Conservation (phyloP, 2,329 filamentous ascomycete genomes). For the Xylaria multiplex region DNA sequence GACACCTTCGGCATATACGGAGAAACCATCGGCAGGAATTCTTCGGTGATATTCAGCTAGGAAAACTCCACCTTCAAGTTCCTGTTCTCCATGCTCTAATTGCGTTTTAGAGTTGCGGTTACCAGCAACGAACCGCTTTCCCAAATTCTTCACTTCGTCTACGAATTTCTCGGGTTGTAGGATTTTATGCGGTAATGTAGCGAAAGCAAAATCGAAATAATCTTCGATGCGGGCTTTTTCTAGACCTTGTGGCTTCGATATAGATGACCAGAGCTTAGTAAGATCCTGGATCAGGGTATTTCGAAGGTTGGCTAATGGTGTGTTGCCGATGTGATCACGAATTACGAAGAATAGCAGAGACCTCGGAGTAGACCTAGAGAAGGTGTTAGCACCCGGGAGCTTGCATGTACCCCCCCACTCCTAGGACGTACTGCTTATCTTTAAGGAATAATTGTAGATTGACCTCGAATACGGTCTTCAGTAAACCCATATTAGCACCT, state of each 20-base stretch:
- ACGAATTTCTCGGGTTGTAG: slow-evolving; percentile 92
- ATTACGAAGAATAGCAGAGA: slow-evolving; percentile 99
- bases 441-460: slow-evolving; percentile 97
- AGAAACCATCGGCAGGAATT: slow-evolving; percentile 97
- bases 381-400: slow-evolving; percentile 33
- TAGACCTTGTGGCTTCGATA: slow-evolving; percentile 89
- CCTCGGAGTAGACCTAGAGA: slow-evolving; percentile 79
- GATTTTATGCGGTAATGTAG: slow-evolving; percentile 95
- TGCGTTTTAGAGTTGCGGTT: slow-evolving; percentile 74
- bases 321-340: slow-evolving; percentile 93
- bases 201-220: slow-evolving; percentile 98
- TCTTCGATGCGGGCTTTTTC: slow-evolving; percentile 92
- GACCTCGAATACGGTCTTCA: slow-evolving; percentile 99
- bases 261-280: slow-evolving; percentile 88
- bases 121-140: slow-evolving; percentile 82
- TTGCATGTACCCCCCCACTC: background rate
- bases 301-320: slow-evolving; percentile 88
- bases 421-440: slow-evolving; percentile 79
- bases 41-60: slow-evolving; percentile 93
- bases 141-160: slow-evolving; percentile 80
- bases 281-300: slow-evolving; percentile 92
- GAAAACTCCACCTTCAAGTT: slow-evolving; percentile 82
- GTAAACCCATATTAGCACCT: slow-evolving; percentile 96
- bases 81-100: slow-evolving; percentile 72
- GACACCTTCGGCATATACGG: slow-evolving; percentile 89